These are phyloP conservation scores for Clonostachys solani DNA, from an alignment of 2,329 filamentous ascomycete species.

Conservation along the genomic window DNA sequence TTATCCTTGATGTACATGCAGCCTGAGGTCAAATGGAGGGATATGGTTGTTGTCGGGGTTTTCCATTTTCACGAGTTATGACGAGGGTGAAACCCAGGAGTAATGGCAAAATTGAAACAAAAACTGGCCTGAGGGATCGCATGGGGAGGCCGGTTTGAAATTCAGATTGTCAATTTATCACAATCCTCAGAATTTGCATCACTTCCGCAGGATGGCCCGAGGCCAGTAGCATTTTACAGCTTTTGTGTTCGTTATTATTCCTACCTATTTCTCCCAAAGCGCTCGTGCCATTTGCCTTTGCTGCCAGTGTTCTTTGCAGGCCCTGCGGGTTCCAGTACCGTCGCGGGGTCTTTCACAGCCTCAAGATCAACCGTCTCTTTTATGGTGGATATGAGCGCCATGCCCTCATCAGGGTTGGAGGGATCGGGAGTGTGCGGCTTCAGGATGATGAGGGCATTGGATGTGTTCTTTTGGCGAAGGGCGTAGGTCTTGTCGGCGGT, in stretches of 20 bases:
- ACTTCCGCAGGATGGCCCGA: too few species aligned
- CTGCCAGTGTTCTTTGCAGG: conserved; percentile 10
- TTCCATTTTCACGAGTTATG: too few species aligned
- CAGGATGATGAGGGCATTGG: conserved; percentile 59
- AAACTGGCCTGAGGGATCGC: too few species aligned
- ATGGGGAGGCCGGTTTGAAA: too few species aligned
- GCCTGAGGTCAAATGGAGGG: too few species aligned
- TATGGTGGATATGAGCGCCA: conserved; percentile 49
- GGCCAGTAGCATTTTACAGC: too few species aligned
- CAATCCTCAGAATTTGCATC: too few species aligned
- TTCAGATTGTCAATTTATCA: too few species aligned
- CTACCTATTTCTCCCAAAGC: conserved; percentile 44
- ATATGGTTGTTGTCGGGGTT: too few species aligned
- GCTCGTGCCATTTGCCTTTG: conserved; percentile 57
- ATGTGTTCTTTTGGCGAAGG: conserved; percentile 63
- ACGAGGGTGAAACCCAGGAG: too few species aligned
- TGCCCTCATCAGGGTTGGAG: conserved; percentile 19
- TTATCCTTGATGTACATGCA: too few species aligned
- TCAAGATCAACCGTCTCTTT: conserved; percentile 61
- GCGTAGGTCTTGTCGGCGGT: conserved; percentile 49
- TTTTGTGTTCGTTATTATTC: not conserved
- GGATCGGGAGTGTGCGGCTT: conserved; percentile 15
- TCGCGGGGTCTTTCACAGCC: conserved; percentile 26
- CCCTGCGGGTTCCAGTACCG: conserved; percentile 4
- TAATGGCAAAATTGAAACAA: too few species aligned